These are phyloP conservation scores for Simmondsia chinensis DNA, from an alignment of 148 eudicot species.

Conservation along the genomic window DNA sequence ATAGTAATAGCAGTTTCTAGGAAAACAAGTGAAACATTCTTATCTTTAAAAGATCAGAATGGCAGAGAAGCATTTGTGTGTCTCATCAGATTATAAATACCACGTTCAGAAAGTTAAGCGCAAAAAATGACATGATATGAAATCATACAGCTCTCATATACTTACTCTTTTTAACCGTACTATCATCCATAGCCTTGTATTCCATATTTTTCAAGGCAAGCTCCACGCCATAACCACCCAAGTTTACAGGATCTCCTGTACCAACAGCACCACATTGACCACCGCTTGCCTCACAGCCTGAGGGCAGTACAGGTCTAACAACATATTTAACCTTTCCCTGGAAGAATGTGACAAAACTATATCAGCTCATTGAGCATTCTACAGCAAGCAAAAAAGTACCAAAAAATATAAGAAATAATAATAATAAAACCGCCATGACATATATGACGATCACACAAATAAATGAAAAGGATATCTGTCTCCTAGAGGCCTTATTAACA, in stretches of 20 bases:
- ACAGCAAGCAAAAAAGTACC: not conserved
- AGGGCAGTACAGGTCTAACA: conserved; percentile 72
- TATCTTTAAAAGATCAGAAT: no score
- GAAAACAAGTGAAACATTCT: no score
- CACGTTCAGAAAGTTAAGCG: no score
- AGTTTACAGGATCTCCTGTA: conserved; percentile 57
- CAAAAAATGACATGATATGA: no score
- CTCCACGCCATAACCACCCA: conserved; percentile 99
- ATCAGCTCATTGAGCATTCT: conserved; percentile 7
- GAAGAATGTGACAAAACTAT: conserved; percentile 4
- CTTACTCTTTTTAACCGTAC: conserved; percentile 70
- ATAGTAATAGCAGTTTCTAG: no score
- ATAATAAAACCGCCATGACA: not conserved
- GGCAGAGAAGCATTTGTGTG: no score
- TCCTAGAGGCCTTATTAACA: not conserved
- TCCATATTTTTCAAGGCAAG: conserved; percentile 99
- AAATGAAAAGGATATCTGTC: not conserved
- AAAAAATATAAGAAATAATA: not conserved
- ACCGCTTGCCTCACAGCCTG: conserved; percentile 65
- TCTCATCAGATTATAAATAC: no score
- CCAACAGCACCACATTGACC: conserved; percentile 71
- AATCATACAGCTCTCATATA: no score
- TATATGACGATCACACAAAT: no score
- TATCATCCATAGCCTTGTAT: conserved; percentile 99
- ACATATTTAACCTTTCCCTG: conserved; percentile 79